Conservation (phyloP, 208 protist species). For the Herpetomonas samuelpessoai region DNA sequence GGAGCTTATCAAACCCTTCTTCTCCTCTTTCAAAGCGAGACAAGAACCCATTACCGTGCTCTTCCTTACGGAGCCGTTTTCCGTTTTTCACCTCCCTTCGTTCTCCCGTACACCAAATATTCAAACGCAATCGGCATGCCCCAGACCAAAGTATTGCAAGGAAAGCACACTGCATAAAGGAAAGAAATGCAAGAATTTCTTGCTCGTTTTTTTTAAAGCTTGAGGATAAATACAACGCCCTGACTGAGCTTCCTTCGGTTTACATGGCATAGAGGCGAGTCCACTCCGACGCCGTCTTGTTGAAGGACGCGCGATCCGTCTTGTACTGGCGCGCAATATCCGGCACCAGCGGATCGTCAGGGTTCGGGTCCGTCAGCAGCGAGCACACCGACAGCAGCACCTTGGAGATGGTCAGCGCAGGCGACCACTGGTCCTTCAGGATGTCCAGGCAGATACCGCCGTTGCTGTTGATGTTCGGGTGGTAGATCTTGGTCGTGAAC, state of each 20-base stretch:
- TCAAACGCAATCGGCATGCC: too few relatives aligned
- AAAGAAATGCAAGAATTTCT: too few relatives aligned
- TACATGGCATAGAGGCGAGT: constrained; percentile 67
- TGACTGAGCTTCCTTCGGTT: constrained; percentile 1
- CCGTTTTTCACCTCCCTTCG: constrained; percentile 9
- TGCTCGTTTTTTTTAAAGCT: too few relatives aligned
- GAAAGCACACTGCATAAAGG: too few relatives aligned
- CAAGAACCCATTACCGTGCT: too few relatives aligned
- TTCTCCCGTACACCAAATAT: background rate
- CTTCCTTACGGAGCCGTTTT: constrained; percentile 6
- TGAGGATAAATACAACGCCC: background rate
- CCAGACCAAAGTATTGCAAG: too few relatives aligned
- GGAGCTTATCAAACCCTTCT: too few relatives aligned
- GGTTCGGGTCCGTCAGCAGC: constrained; percentile 99
- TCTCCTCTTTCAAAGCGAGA: too few relatives aligned
- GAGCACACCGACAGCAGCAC: constrained; percentile 99
- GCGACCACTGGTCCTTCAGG: constrained; percentile 96
- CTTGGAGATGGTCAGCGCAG: constrained; percentile 98
- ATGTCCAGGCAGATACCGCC: constrained; percentile 99
- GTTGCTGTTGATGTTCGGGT: constrained; percentile 97
- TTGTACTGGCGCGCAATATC: constrained; percentile 98
- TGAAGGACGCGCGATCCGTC: constrained; percentile 88
- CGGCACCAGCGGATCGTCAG: constrained; percentile 98
- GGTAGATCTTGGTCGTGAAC: constrained; percentile 96
- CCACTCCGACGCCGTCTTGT: constrained; percentile 95